Conservation (phyloP, 2,329 filamentous ascomycete genomes). For the Colletotrichum eremochloae region DNA sequence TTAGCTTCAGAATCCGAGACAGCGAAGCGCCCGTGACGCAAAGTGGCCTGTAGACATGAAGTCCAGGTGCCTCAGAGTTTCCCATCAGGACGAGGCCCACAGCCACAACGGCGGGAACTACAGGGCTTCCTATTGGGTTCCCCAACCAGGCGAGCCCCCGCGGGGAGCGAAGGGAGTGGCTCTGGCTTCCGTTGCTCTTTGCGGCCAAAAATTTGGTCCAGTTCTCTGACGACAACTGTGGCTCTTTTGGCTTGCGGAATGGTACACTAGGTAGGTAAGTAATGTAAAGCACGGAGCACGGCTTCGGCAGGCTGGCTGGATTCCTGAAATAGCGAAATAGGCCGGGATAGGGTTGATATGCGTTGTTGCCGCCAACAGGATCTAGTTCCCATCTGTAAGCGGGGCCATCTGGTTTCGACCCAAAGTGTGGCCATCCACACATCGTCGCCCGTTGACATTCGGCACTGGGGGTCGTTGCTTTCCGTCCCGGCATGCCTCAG, state of each 20-base stretch:
- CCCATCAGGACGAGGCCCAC: constrained; percentile 12
- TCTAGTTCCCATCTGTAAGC: constrained; percentile 16
- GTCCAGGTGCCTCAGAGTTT: constrained; percentile 25
- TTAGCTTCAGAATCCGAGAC: constrained; percentile 39
- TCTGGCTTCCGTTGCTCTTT: background rate
- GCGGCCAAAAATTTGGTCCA: constrained; percentile 80
- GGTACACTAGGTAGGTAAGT: background rate
- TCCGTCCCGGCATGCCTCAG: background rate
- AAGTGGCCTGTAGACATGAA: constrained; percentile 12
- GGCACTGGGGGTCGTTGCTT: background rate
- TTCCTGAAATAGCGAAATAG: constrained; percentile 27
- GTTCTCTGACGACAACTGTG: constrained; percentile 66
- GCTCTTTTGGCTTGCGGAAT: background rate
- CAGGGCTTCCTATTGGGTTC: constrained; percentile 5
- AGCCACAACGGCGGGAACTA: constrained; percentile 18
- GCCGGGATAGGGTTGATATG: constrained; percentile 19
- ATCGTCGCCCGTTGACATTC: background rate
- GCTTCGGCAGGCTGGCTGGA: background rate
- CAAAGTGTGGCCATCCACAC: constrained; percentile 2
- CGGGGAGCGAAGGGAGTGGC: constrained; percentile 18
- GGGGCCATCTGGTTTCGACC: constrained; percentile 16
- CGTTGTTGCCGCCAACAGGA: background rate
- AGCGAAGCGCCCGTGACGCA: constrained; percentile 34
- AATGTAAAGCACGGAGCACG: constrained; percentile 3
- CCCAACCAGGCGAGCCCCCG: background rate